A percentile compares a stretch with the other conserved stretches of the same genome.
Conservation (phyloP, 164 flowering plant genomes). For the Nymphaea colorata region DNA sequence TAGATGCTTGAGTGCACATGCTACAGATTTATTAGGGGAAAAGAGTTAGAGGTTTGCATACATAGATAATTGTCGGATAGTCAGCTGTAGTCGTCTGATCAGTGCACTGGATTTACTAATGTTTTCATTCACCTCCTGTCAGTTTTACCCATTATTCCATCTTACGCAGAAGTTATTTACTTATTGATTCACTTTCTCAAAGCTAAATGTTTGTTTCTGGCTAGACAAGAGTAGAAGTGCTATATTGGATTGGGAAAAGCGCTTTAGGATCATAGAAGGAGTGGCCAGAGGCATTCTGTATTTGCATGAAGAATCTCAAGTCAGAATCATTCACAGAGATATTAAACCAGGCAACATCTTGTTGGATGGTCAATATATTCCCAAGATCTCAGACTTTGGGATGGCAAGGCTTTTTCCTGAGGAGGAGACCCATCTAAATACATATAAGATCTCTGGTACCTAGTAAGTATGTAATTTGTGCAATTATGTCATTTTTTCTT, state of each 20-base stretch:
- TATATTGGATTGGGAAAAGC: conserved; percentile 9
- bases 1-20: too few species aligned
- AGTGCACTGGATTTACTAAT: too few species aligned
- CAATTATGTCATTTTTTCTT: too few species aligned
- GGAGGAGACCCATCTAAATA: conserved; percentile 11
- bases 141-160: background rate
- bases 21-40: too few species aligned
- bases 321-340: conserved; percentile 3
- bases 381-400: conserved; percentile 17
- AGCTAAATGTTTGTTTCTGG: background rate
- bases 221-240: conserved; percentile 8
- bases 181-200: background rate
- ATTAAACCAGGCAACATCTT: conserved; percentile 5
- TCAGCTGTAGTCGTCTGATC: too few species aligned
- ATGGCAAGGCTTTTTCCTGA: conserved; percentile 12
- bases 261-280: conserved; percentile 8
- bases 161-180: background rate
- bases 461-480: conserved; percentile 32
- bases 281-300: conserved; percentile 9
- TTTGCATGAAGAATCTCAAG: conserved; percentile 10
- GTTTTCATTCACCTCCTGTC: too few species aligned
- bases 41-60: too few species aligned
- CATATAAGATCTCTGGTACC: conserved; percentile 72
- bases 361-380: conserved; percentile 7
- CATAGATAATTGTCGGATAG: too few species aligned